Evolutionary conservation across 495 filamentous ascomycete genomes (phyloP), one percentile per base, ranked within the genome.

Genomic region (Amniculicola lignicola): DNA sequence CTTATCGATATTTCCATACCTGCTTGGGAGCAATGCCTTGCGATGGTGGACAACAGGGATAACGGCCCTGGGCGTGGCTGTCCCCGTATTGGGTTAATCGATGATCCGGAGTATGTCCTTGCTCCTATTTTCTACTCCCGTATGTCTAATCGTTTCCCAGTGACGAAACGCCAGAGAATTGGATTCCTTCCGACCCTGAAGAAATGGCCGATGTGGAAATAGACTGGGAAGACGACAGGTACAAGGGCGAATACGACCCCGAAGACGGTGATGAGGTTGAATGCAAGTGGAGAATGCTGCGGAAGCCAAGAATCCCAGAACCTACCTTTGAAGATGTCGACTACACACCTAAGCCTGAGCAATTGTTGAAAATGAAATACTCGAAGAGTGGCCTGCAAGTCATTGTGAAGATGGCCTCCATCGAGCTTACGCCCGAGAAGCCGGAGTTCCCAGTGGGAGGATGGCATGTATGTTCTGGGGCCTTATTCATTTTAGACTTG

Each of bases 351-450:
- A 45, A 16, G 22, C 18, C 24, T 4, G 22, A 35, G 16, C 27
- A 39, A 23, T 33, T 46, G 24, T 49, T 63, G 12, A 25, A 21
- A 11, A 43, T 58, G 0, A 41, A 25, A 19, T 58, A 43, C 18
- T 6, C 19, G n/a, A n/a, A n/a, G n/a, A n/a, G n/a, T n/a, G 77
- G 76, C 0, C 57, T 86, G 0, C 83, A 87, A 54, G 70, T 87
- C 3, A 82, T 86, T 50, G 77, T 85, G 41, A 85, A 85, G 57
- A 63, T 87, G 6, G 76, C 77, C 2, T 81, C 79, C 41, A 85
- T 86, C 50, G 68, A 82, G 27, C 67, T 87, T 1, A 79, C 74
- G 0, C 82, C 83, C 0, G 78, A 79, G 28, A 77, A 77, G 18
- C 79, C 81, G 0, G 59, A 67, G 1, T 81, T 78, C 44, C 63